Conservation (phyloP, 306 rosid genomes). For the Prunus salicina region DNA sequence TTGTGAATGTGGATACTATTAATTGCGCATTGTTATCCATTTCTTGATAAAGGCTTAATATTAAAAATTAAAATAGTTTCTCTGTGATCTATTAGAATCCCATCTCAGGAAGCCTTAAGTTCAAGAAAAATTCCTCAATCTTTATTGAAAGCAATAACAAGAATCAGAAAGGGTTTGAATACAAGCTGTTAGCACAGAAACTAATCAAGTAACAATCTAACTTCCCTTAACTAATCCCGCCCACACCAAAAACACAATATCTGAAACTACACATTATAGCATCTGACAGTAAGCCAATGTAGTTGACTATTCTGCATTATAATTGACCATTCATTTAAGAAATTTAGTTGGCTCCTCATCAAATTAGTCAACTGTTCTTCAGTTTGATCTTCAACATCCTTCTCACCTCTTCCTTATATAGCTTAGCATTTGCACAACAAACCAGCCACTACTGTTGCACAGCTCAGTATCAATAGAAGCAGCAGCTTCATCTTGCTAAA, state of each 20-base stretch:
- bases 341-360: no score
- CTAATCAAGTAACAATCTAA: neutral
- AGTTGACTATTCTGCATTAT: neutral
- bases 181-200: neutral
- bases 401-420: neutral
- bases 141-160: neutral
- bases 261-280: neutral
- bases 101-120: neutral
- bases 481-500: neutral
- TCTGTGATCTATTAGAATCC: neutral
- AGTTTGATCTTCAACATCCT: neutral
- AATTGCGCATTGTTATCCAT: neutral
- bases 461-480: no score
- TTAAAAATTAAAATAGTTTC: neutral
- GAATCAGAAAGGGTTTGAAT: neutral
- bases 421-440: neutral
- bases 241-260: neutral
- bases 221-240: neutral
- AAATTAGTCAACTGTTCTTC: neutral
- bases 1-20: conserved; percentile 7
- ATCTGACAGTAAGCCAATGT: neutral
- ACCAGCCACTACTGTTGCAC: neutral
- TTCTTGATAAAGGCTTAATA: conserved; percentile 1
- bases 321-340: neutral
- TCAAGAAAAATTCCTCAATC: neutral